These are phyloP conservation scores for Populus tremula DNA, from an alignment of 345 rosid genomes.

Conservation along the genomic window DNA sequence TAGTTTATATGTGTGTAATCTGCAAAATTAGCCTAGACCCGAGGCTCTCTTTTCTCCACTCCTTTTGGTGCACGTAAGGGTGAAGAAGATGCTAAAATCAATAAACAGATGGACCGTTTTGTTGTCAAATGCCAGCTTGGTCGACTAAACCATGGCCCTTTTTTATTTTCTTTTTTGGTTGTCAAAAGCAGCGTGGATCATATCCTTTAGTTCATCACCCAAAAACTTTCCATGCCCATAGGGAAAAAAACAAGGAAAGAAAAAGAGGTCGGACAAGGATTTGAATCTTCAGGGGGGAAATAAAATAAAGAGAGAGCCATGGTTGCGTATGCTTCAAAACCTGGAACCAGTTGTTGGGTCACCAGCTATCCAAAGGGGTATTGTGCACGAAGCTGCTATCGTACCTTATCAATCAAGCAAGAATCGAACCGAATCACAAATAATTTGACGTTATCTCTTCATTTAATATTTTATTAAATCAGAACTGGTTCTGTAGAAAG, in stretches of 20 bases:
- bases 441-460: neutral
- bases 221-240: no score
- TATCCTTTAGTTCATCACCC: no score
- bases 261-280: neutral
- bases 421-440: neutral
- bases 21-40: neutral
- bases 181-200: no score
- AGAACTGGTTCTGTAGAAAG: no score
- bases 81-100: neutral
- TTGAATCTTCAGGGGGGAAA: no score
- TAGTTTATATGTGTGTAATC: neutral
- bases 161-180: no score
- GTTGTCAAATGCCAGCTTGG: neutral
- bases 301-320: neutral
- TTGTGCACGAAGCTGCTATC: neutral
- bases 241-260: neutral
- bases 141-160: no score
- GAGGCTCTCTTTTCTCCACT: neutral
- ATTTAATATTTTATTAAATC: neutral
- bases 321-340: no score
- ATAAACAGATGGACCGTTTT: neutral
- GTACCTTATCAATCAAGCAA: neutral
- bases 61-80: neutral
- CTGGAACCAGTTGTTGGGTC: neutral
- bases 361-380: neutral